Percentiles rank a stretch among this genome's conserved stretches.
These are phyloP conservation scores for Sclerospora graminicola DNA, from an alignment of 352 stramenopile species.

Conservation along the genomic window DNA sequence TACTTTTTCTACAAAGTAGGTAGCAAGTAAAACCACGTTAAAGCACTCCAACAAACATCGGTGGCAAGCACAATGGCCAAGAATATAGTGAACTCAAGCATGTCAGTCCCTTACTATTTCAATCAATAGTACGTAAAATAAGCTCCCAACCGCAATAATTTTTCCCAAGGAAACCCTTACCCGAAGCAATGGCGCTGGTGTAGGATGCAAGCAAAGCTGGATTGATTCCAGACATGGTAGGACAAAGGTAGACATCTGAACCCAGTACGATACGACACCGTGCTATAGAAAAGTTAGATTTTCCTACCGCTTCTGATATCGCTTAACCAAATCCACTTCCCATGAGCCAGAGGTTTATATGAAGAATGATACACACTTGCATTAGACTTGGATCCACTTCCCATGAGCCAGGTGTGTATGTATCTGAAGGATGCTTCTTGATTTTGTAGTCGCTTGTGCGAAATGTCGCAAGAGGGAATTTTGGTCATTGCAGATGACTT, in stretches of 20 bases:
- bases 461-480: no score
- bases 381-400: no score
- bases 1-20: constrained; percentile 81
- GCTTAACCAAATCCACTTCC: constrained; percentile 75
- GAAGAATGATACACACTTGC: no score
- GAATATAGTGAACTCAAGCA: constrained; percentile 81
- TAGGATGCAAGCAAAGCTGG: constrained; percentile 78
- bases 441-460: no score
- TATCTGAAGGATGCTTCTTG: no score
- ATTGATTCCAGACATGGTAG: constrained; percentile 86
- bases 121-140: neutral
- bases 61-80: constrained; percentile 77
- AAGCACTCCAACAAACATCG: constrained; percentile 76
- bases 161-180: no score
- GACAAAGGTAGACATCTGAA: constrained; percentile 74
- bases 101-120: constrained; percentile 53
- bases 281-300: no score
- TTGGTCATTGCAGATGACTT: no score
- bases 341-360: no score
- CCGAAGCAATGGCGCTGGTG: constrained; percentile 80
- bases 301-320: constrained; percentile 66
- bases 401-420: no score
- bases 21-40: constrained; percentile 86
- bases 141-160: no score
- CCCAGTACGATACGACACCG: no score